Evolutionary conservation across 331 rosid species (phyloP), one percentile per base, ranked within the genome.

Genomic region (Rosa hybrid): DNA sequence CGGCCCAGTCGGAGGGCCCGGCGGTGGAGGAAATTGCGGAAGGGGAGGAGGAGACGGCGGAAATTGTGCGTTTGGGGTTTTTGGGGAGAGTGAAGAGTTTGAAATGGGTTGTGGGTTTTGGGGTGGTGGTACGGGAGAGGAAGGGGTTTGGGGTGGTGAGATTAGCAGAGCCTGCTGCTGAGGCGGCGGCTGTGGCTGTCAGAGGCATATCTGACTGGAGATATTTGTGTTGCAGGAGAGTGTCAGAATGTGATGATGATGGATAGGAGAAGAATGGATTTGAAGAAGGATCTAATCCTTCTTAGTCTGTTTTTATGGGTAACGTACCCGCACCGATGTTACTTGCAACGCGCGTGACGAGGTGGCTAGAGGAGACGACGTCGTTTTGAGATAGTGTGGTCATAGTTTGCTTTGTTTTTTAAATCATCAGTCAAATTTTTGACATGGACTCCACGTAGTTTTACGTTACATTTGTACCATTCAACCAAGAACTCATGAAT

Each of bases 1-100:
- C 48, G 67, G 76, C 56, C 89, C 87, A 86, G 62, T 63, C 78
- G 1, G 39, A 34, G 39, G 39, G 39, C 39, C 39, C 39, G 39
- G 75, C 1, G 49, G 72, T 10, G 2, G 85, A 68, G 3, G 79
- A 25, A 34, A 34, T 34, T 34, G 39, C 39, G 62, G 34, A 11
- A 12, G 49, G 25, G 70, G 41, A 30, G 8, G 83, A 71, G 12
- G 78, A 34, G 21, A 30, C 41, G 8, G 42, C 7, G 76, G 34
- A 7, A 12, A 21, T 27, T 56, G 69, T 4, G 8, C 53, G 8
- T 23, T 41, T 72, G 49, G 74, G 74, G 45, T 12, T 76, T 49
- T 48, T 25, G 64, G 74, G 25, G 60, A 69, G 69, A 21, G 34
- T 13, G 30, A 62, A 54, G 70, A 78, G 75, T 20, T 16, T 54